A percentile compares a stretch with the other conserved stretches of the same genome.
Conservation (phyloP, 2,329 filamentous ascomycete species). For the Pseudogymnoascus sp. region DNA sequence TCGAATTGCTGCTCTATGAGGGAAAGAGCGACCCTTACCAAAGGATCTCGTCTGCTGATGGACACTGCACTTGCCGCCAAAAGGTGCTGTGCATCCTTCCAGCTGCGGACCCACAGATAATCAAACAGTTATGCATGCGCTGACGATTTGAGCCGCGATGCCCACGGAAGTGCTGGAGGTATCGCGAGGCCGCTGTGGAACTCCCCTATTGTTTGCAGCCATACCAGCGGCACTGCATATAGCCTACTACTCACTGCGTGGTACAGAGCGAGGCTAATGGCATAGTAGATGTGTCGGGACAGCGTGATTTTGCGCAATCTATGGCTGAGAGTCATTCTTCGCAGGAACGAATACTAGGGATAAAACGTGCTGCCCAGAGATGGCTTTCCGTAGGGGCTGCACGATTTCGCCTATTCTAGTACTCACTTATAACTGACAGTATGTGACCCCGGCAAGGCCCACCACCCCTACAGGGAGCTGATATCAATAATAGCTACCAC, state of each 20-base stretch:
- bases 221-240: neutral
- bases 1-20: neutral
- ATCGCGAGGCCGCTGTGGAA: neutral
- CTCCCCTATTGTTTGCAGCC: neutral
- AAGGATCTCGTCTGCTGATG: neutral
- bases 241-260: neutral
- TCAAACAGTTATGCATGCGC: conserved; percentile 6
- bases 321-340: neutral
- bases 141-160: conserved; percentile 6
- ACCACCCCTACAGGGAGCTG: neutral
- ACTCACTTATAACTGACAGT: neutral
- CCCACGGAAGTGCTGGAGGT: neutral
- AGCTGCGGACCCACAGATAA: conserved; percentile 3
- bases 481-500: conserved; percentile 7
- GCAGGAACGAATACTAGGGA: neutral
- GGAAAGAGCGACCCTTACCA: neutral
- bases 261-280: neutral
- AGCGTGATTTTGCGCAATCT: neutral
- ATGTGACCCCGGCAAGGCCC: neutral
- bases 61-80: neutral
- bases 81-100: neutral
- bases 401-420: neutral
- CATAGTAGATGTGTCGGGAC: neutral
- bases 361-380: conserved; percentile 5
- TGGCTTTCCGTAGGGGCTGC: neutral